Conservation (phyloP, 2,329 filamentous ascomycete genomes). For the Microcera coccophila region DNA sequence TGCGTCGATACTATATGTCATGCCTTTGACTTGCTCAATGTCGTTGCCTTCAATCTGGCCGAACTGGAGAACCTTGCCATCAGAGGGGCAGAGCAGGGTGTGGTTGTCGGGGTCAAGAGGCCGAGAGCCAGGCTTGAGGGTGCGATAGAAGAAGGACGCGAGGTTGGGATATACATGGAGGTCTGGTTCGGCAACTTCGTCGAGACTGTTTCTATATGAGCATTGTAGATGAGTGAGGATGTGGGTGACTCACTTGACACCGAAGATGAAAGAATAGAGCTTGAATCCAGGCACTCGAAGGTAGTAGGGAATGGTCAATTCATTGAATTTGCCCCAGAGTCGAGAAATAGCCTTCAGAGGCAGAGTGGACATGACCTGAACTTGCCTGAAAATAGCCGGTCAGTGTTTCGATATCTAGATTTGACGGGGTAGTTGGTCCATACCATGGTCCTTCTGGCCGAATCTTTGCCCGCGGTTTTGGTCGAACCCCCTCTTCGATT, state of each 20-base stretch:
- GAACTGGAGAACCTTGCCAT: conserved; percentile 87
- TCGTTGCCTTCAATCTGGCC: conserved; percentile 89
- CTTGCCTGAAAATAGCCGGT: conserved; percentile 56
- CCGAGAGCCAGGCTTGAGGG: conserved; percentile 80
- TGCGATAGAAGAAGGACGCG: conserved; percentile 94
- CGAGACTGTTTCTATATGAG: conserved; percentile 54
- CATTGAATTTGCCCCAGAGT: conserved; percentile 88
- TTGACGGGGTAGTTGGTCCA: conserved; percentile 16
- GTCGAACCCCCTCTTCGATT: conserved; percentile 43
- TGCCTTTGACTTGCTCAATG: conserved; percentile 97
- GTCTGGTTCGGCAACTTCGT: conserved; percentile 83
- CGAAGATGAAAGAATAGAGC: conserved; percentile 85
- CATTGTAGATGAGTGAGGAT: not conserved
- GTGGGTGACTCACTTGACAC: conserved; percentile 60
- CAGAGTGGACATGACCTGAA: conserved; percentile 89
- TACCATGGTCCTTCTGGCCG: conserved; percentile 82
- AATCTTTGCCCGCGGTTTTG: conserved; percentile 58
- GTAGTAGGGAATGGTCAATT: conserved; percentile 81
- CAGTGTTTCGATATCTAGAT: conserved; percentile 10
- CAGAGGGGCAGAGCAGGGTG: conserved; percentile 80
- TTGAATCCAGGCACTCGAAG: conserved; percentile 86
- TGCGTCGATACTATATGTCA: conserved; percentile 95
- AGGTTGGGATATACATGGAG: conserved; percentile 89
- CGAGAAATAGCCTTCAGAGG: conserved; percentile 87
- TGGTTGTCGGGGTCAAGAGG: conserved; percentile 78